phyloP scores from a whole-genome alignment of 768 basidiomycete genomes.

The Boletus sp. region DNA sequence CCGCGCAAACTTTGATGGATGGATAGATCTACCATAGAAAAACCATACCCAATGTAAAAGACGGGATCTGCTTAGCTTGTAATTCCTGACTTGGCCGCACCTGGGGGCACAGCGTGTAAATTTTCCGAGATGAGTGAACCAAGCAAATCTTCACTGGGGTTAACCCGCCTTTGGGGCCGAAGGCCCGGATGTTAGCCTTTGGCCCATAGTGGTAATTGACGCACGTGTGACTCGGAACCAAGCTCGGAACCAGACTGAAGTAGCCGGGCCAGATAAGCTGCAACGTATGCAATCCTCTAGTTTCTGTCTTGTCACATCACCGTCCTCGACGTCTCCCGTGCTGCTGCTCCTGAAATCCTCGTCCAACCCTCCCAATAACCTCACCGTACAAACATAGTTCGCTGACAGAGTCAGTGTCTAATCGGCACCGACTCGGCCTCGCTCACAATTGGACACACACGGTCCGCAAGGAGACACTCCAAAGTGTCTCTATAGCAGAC shows the following conservation, averaged over 20 bases:
- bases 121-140: too few species aligned
- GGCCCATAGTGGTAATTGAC: too few species aligned
- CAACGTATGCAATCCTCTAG: neutral
- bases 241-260: too few species aligned
- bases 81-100: neutral
- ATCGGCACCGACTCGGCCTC: conserved; percentile 16
- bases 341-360: neutral
- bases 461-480: conserved; percentile 25
- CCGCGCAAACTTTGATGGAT: conserved; percentile 57
- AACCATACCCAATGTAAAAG: conserved; percentile 1
- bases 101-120: too few species aligned
- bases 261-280: neutral
- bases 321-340: neutral
- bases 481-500: conserved; percentile 22
- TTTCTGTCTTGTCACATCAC: too few species aligned
- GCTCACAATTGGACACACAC: conserved; percentile 13
- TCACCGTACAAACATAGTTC: neutral
- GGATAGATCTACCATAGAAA: conserved; percentile 9
- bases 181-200: too few species aligned
- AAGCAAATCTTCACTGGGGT: too few species aligned
- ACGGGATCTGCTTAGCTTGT: neutral
- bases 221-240: conserved; percentile 13
- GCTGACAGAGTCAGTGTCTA: conserved; percentile 7
- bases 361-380: neutral
- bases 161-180: too few species aligned